Evolutionary conservation across 1,284 basidiomycete genomes (phyloP).

Genomic region (Melampsora larici-populina): DNA sequence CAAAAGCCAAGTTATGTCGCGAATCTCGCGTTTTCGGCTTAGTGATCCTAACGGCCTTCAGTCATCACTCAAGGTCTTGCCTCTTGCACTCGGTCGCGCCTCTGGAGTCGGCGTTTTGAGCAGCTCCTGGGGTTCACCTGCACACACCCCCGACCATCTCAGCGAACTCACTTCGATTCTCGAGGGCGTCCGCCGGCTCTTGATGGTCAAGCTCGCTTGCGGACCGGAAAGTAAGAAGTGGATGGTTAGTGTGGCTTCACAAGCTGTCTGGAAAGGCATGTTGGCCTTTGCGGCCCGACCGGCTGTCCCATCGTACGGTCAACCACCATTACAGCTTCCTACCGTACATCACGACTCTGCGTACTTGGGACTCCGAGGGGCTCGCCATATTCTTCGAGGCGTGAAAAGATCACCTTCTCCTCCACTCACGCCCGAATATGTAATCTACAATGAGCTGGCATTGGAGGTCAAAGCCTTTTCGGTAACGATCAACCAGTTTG

Average conservation of each 20-base stretch:
- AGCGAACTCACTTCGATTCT: constrained; percentile 18
- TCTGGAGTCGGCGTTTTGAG: constrained; percentile 8
- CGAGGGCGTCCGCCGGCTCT: constrained; percentile 29
- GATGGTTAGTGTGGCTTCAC: constrained; percentile 36
- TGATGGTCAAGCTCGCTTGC: constrained; percentile 22
- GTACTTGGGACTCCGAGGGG: constrained; percentile 4
- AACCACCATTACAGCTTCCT: neutral
- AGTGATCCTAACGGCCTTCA: neutral
- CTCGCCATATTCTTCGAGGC: constrained; percentile 21
- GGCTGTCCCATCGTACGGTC: neutral
- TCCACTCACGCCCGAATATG: neutral
- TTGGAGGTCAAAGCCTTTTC: constrained; percentile 21
- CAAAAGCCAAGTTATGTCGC: constrained; percentile 14
- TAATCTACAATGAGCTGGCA: constrained; percentile 13
- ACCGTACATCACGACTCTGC: neutral
- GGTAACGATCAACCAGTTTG: constrained; percentile 20
- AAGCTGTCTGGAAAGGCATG: constrained; percentile 41
- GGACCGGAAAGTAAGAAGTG: constrained; percentile 28
- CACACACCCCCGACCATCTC: constrained; percentile 19
- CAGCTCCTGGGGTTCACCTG: constrained; percentile 5
- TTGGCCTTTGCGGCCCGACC: constrained; percentile 28
- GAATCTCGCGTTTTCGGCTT: constrained; percentile 16
- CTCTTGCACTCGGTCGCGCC: neutral
- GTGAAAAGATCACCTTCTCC: constrained; percentile 26
- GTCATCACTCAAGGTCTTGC: neutral